Evolutionary conservation across 768 basidiomycete genomes (phyloP), one percentile per base, ranked within the genome.

Genomic region (Atractiella rhizophila): DNA sequence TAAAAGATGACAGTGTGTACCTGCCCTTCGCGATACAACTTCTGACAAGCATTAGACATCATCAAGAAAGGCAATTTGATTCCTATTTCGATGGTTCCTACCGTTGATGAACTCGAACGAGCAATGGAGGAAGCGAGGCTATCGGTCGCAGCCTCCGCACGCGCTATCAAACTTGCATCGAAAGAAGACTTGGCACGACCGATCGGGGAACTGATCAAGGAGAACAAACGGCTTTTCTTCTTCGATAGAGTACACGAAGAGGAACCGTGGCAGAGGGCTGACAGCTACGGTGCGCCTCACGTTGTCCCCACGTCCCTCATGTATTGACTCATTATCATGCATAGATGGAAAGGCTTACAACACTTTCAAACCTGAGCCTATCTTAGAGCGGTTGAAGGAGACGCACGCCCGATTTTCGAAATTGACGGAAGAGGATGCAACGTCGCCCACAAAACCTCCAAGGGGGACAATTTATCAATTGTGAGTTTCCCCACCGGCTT

Each of bases 211-310:
- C 27, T 41, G 31, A 16, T 41, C 10, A 1, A 15, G 3, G 12
- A 19, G 9, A 41, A 41, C 19, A n/a, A 4, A 15, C 18, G 40
- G 31, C 16, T 41, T 24, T 20, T 41, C 18, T 20, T 41, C n/a
- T 13, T 30, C 4, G 31, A 41, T 15, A 24, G 40, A 12, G 32
- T 41, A 18, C 40, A 41, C 15, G 28, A 32, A 18, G 24, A 25
- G 15, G 33, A 42, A 20, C 16, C 30, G n/a, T 42, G 41, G 41
- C 23, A 28, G 3, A 36, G 41, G 19, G 41, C 34, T 16, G 41
- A 42, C n/a, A 23, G 19, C 8, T 42, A 42, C 28, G 32, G 28
- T 38, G 26, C 26, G 37, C 30, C 13, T 11, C 13, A 19, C 30
- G 18, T 16, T 28, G 3, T 11, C 26, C 23, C 5, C 30, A 28